These are phyloP conservation scores for Arabidopsis suecica DNA, from an alignment of 345 rosid genomes.

Conservation along the genomic window DNA sequence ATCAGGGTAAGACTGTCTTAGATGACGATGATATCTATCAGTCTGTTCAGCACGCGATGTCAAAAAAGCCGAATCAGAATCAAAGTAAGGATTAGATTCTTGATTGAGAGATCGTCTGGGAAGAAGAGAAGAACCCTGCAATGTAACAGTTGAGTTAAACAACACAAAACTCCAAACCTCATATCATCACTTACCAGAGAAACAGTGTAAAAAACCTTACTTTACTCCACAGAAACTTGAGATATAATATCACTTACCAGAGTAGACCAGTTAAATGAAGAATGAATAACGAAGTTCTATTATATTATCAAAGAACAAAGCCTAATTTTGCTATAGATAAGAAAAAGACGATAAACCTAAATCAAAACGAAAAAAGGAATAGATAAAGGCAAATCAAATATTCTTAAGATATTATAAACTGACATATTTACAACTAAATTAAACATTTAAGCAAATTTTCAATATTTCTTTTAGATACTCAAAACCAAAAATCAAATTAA, in stretches of 20 bases:
- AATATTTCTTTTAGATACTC: neutral
- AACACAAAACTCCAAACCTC: neutral
- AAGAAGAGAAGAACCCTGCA: conserved; percentile 63
- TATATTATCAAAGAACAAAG: neutral
- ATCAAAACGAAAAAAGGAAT: conserved; percentile 7
- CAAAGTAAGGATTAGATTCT: conserved; percentile 53
- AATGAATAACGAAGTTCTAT: neutral
- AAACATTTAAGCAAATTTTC: neutral
- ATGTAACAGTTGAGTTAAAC: conserved; percentile 5
- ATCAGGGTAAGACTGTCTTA: conserved; percentile 77
- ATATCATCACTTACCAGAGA: neutral
- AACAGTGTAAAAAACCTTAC: conserved; percentile 2
- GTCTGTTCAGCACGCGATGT: conserved; percentile 52
- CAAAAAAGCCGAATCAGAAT: conserved; percentile 51
- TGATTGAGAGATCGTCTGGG: conserved; percentile 50
- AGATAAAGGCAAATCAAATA: conserved; percentile 24
- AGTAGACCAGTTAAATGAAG: neutral
- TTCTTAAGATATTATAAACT: neutral
- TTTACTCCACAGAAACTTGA: neutral
- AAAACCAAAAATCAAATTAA: conserved; percentile 8
- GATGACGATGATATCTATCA: conserved; percentile 68
- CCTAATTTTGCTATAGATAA: neutral
- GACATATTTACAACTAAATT: neutral
- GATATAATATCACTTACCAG: neutral
- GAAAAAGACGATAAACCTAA: neutral